Conservation (phyloP, 2,329 filamentous ascomycete genomes). For the Paramyrothecium sp. region DNA sequence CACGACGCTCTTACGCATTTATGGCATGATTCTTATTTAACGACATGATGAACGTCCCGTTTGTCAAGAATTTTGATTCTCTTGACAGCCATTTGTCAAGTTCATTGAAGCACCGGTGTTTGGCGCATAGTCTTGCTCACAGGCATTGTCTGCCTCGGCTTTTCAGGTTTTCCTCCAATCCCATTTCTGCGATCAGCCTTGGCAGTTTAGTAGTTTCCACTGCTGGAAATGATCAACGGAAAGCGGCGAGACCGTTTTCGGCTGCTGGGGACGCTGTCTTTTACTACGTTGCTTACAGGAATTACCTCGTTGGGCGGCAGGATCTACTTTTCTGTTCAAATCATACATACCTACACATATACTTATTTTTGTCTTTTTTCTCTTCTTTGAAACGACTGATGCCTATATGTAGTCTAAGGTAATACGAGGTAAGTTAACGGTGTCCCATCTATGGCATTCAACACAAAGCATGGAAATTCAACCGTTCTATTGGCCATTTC, state of each 20-base stretch:
- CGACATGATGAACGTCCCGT: slow-evolving; percentile 19
- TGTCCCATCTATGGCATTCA: too few relatives aligned
- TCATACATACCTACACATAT: background rate
- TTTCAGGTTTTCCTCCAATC: slow-evolving; percentile 10
- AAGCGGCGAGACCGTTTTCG: background rate
- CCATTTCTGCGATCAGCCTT: slow-evolving; percentile 11
- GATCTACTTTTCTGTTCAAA: background rate
- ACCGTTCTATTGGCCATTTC: too few relatives aligned
- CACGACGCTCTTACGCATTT: slow-evolving; percentile 2
- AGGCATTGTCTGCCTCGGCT: slow-evolving; percentile 9
- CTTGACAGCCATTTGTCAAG: slow-evolving; percentile 20
- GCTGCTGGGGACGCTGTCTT: background rate
- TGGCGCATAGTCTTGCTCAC: slow-evolving; percentile 25
- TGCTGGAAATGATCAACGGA: slow-evolving; percentile 1
- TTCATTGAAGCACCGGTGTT: slow-evolving; percentile 31
- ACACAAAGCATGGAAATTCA: too few relatives aligned
- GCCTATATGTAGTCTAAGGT: too few relatives aligned
- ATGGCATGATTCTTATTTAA: slow-evolving; percentile 10
- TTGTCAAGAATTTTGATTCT: slow-evolving; percentile 12
- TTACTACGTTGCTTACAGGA: background rate
- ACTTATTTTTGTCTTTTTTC: background rate
- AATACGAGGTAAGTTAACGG: too few relatives aligned
- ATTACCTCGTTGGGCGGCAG: background rate
- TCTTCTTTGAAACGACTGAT: too few relatives aligned
- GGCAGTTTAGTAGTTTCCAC: background rate